Evolutionary conservation across 164 flowering plant genomes (phyloP), one percentile per base, ranked within the genome.

Genomic region (Vitis rotundifolia): DNA sequence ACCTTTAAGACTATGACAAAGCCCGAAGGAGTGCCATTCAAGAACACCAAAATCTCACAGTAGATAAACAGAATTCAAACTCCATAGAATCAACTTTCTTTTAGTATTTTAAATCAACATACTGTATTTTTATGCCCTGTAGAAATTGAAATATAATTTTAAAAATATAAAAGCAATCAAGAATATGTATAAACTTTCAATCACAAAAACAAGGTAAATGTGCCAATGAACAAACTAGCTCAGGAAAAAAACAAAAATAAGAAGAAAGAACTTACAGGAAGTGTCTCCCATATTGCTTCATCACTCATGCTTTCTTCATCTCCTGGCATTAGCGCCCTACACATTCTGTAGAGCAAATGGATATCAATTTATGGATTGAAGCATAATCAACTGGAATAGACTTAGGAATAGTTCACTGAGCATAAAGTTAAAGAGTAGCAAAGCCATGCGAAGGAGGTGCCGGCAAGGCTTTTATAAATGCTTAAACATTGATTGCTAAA

Each of bases 271-370:
- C 91, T 87, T 84, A 94, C 99, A 69, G 99, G 99, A 77, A 94
- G 95, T 15, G 95, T 88, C 79, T 94, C 99, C 97, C 95, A 89
- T 80, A 94, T 87, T 63, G 91, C 90, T 75, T 92, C 97, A 81
- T 92, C 95, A 78, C 78, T 88, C 85, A 90, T 80, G 91, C 85
- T 88, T 73, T 91, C 97, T 58, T 92, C 95, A 78, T 94, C 97
- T 57, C 97, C 97, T n/a, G 99, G 99, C 87, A 94, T 84, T 72
- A 94, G 72, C 67, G 97, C 94, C 83, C 84, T 83, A 71, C 99
- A 94, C 97, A 91, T 91, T 81, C 99, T 94, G 75, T 14, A 56
- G 3, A 68, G 5, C 6, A 65, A 29, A 73, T 15, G 19, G n/a
- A 49, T 8, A 15, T 29, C 9, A 50, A 11, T 19, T 60, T 51